These are phyloP conservation scores for Exophiala xenobiotica DNA, from an alignment of 2,329 filamentous ascomycete genomes.

Conservation along the genomic window DNA sequence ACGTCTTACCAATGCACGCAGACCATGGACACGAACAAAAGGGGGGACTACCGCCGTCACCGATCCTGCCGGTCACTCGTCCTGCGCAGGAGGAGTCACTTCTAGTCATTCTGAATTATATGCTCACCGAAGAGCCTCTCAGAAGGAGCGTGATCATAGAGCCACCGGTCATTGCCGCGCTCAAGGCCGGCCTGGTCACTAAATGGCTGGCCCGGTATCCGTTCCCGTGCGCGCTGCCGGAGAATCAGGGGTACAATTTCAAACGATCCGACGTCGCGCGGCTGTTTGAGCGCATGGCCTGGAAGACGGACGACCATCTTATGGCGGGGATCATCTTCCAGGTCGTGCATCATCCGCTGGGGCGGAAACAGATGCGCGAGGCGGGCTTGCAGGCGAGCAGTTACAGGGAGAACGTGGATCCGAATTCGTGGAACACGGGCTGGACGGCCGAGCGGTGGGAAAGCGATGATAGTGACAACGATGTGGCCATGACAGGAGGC, in stretches of 20 bases:
- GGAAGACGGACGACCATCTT: constrained; percentile 43
- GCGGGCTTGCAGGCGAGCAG: constrained; percentile 45
- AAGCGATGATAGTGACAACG: constrained; percentile 49
- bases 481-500: constrained; percentile 54
- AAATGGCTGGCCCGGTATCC: constrained; percentile 73
- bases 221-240: constrained; percentile 57
- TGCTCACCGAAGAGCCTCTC: constrained; percentile 44
- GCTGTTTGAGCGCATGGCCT: constrained; percentile 39
- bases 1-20: constrained; percentile 33
- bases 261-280: constrained; percentile 41
- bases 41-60: constrained; percentile 28
- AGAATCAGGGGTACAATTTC: constrained; percentile 46
- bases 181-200: constrained; percentile 66
- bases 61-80: constrained; percentile 30
- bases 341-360: constrained; percentile 40
- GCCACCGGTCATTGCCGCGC: constrained; percentile 46
- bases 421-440: constrained; percentile 1
- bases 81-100: constrained; percentile 45
- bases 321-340: constrained; percentile 46
- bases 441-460: not conserved
- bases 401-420: constrained; percentile 35
- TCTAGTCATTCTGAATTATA: constrained; percentile 56
- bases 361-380: constrained; percentile 42
- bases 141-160: not conserved
- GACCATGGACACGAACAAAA: constrained; percentile 37